phyloP scores from a whole-genome alignment of 225 moss, liverwort and hornwort genomes.

The Neckera pumila region DNA sequence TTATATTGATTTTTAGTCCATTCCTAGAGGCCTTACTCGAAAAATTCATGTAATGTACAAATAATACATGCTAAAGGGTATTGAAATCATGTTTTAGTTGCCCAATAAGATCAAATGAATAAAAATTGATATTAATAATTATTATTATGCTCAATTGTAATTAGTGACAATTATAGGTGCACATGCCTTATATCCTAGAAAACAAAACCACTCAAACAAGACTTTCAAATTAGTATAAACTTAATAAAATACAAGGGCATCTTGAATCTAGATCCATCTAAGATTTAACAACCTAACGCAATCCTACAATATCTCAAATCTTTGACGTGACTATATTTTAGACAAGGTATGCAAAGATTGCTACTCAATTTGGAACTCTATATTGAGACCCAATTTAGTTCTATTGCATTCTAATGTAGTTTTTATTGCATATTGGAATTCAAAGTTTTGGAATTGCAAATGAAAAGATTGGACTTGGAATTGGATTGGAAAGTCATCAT shows the following conservation, averaged over 20 bases:
- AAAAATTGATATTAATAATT: too few relatives aligned
- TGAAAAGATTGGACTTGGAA: not conserved
- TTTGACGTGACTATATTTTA: not conserved
- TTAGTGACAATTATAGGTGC: not conserved
- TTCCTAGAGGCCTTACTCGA: not conserved
- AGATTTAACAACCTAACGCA: not conserved
- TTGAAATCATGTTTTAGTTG: not conserved
- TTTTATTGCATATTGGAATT: not conserved
- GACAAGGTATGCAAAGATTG: fast-evolving
- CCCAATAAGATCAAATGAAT: not conserved
- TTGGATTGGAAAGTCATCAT: not conserved
- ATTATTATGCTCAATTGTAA: not conserved
- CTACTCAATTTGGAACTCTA: fast-evolving
- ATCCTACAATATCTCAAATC: not conserved
- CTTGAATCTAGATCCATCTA: fast-evolving
- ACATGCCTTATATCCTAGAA: not conserved
- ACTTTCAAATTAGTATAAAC: not conserved
- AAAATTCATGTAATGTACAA: not conserved
- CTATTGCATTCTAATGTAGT: not conserved
- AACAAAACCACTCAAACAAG: not conserved
- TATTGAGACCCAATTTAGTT: not conserved
- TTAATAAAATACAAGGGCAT: not conserved
- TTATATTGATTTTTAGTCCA: not conserved
- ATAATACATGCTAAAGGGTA: not conserved
- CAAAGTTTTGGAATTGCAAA: not conserved